Evolutionary conservation across 2,329 filamentous ascomycete genomes (phyloP).

Genomic region (Dactylella cylindrospora): DNA sequence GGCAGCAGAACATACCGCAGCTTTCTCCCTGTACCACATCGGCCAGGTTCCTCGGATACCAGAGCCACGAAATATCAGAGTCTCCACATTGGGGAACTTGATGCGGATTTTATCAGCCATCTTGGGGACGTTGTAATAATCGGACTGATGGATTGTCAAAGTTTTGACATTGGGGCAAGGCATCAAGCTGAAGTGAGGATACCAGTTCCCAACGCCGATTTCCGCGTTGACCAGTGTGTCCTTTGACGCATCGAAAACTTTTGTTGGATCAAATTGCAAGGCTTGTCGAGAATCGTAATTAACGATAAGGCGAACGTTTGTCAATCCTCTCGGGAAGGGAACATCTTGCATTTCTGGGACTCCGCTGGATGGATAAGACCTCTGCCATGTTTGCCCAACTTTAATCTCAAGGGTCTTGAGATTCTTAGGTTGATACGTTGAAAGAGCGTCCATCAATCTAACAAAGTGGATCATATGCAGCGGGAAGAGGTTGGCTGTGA

Average conservation of each 20-base stretch:
- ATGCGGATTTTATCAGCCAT: not conserved
- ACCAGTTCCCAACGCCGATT: not conserved
- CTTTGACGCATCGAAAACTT: conserved; percentile 7
- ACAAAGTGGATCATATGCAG: conserved; percentile 5
- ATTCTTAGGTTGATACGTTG: conserved; percentile 8
- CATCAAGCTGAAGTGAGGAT: conserved; percentile 8
- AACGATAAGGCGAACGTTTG: conserved; percentile 3
- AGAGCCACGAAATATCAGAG: not conserved
- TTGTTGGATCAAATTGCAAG: not conserved
- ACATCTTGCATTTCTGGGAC: conserved; percentile 1
- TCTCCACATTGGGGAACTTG: conserved; percentile 29
- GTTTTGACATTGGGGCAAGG: conserved; percentile 25
- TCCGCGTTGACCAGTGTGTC: conserved; percentile 14
- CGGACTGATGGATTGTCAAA: not conserved
- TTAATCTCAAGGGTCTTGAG: conserved; percentile 25
- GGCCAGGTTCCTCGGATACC: conserved; percentile 3
- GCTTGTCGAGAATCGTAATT: not conserved
- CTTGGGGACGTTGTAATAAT: not conserved
- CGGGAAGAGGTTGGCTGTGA: conserved; percentile 8
- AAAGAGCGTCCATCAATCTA: conserved; percentile 15
- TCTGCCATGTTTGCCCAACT: not conserved
- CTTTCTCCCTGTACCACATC: not conserved
- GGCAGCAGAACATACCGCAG: conserved; percentile 1
- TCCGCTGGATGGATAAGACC: not conserved
- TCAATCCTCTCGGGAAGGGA: conserved; percentile 24